Evolutionary conservation across 768 basidiomycete species (phyloP).

Genomic region (Tulasnella sp.): DNA sequence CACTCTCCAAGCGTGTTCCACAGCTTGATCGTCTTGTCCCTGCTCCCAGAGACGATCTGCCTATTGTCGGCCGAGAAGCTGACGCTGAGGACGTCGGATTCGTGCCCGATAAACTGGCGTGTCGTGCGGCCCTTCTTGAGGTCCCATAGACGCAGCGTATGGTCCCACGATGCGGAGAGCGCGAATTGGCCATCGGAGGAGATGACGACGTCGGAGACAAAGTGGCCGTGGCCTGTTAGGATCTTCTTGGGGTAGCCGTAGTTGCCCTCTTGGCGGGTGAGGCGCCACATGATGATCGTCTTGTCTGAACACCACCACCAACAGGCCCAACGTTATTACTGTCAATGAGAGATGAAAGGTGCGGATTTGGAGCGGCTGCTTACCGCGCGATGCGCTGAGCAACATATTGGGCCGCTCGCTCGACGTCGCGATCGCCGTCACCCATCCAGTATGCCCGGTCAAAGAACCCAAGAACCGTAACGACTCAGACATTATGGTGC

Average conservation of each 20-base stretch:
- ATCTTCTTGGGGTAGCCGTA: slow-evolving; percentile 97
- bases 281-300: slow-evolving; percentile 98
- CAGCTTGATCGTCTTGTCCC: slow-evolving; percentile 95
- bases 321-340: too few species aligned
- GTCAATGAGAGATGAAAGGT: slow-evolving; percentile 15
- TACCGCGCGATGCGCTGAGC: slow-evolving; percentile 93
- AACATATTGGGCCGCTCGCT: slow-evolving; percentile 99
- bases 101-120: slow-evolving; percentile 95
- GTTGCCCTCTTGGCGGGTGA: slow-evolving; percentile 81
- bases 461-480: slow-evolving; percentile 86
- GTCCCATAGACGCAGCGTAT: slow-evolving; percentile 99
- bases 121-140: slow-evolving; percentile 95
- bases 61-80: slow-evolving; percentile 99
- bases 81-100: slow-evolving; percentile 94
- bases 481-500: slow-evolving; percentile 59
- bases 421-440: slow-evolving; percentile 96
- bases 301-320: slow-evolving; percentile 60
- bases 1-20: slow-evolving; percentile 99
- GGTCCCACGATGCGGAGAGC: slow-evolving; percentile 98
- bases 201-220: slow-evolving; percentile 96
- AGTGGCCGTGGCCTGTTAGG: slow-evolving; percentile 98
- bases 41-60: slow-evolving; percentile 97
- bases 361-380: not conserved
- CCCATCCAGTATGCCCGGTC: slow-evolving; percentile 91
- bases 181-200: slow-evolving; percentile 99